These are phyloP conservation scores for Xylariaceae sp. DNA, from an alignment of 2,329 filamentous ascomycete genomes.

Conservation along the genomic window DNA sequence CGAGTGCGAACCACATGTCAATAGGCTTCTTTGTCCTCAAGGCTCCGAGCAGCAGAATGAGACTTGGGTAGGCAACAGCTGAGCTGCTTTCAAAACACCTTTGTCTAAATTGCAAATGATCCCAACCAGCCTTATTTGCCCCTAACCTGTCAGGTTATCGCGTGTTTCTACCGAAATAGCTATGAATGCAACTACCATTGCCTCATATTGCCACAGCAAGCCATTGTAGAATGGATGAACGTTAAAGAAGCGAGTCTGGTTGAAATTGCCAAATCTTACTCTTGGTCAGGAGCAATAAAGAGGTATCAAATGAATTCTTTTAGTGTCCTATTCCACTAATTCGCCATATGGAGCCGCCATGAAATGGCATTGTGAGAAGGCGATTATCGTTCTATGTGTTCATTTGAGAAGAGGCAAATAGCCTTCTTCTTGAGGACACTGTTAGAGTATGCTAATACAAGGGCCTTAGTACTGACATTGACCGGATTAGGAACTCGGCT, in stretches of 20 bases:
- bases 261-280: neutral
- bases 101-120: no score
- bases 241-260: neutral
- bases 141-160: no score
- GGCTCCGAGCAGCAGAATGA: no score
- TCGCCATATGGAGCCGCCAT: conserved; percentile 8
- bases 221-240: neutral
- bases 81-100: no score
- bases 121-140: no score
- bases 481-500: conserved; percentile 37
- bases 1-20: no score
- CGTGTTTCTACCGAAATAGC: no score
- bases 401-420: conserved; percentile 13
- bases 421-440: conserved; percentile 14
- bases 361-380: conserved; percentile 11
- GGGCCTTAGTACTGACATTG: conserved; percentile 1
- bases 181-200: no score
- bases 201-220: neutral
- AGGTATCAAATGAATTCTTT: conserved; percentile 13
- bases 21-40: no score
- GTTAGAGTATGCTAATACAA: neutral
- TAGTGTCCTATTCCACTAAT: conserved; percentile 10
- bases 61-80: no score
- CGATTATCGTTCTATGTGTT: conserved; percentile 2
- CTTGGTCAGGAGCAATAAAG: conserved; percentile 9